A percentile compares a stretch with the other conserved stretches of the same genome.
phyloP scores from a whole-genome alignment of 148 eudicot species.

The Chenopodium suecicum region DNA sequence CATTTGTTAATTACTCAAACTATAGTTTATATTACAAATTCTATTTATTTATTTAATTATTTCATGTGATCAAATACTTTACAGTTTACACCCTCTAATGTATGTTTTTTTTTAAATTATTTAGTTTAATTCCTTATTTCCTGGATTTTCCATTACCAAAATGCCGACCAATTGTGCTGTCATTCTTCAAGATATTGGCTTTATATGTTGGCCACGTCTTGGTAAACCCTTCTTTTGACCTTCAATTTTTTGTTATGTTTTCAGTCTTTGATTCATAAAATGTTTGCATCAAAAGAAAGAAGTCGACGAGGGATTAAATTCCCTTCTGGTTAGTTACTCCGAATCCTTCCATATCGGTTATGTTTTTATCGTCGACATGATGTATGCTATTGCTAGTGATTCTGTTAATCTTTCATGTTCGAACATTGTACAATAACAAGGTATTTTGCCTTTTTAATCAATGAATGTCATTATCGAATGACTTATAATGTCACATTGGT shows the following conservation, averaged over 20 bases:
- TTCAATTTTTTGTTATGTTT: slow-evolving; percentile 4
- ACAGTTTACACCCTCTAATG: not conserved
- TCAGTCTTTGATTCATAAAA: slow-evolving; percentile 50
- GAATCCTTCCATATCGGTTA: not conserved
- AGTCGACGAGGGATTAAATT: slow-evolving; percentile 33
- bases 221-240: slow-evolving; percentile 17
- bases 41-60: not conserved
- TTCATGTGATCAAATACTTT: slow-evolving; percentile 8
- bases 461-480: not conserved
- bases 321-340: slow-evolving; percentile 38
- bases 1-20: not conserved
- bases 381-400: not conserved
- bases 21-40: not conserved
- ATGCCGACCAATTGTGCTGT: slow-evolving; percentile 28
- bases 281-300: slow-evolving; percentile 42
- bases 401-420: not conserved
- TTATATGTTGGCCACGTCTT: slow-evolving; percentile 25
- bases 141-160: slow-evolving; percentile 15
- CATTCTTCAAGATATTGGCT: slow-evolving; percentile 21
- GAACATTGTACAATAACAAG: not conserved
- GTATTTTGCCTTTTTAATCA: not conserved
- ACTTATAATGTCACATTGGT: not conserved
- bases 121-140: slow-evolving; percentile 21
- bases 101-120: no score
- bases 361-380: not conserved